Evolutionary conservation across 169 alveolate species (phyloP).

Genomic region (Plasmodium reichenowi): DNA sequence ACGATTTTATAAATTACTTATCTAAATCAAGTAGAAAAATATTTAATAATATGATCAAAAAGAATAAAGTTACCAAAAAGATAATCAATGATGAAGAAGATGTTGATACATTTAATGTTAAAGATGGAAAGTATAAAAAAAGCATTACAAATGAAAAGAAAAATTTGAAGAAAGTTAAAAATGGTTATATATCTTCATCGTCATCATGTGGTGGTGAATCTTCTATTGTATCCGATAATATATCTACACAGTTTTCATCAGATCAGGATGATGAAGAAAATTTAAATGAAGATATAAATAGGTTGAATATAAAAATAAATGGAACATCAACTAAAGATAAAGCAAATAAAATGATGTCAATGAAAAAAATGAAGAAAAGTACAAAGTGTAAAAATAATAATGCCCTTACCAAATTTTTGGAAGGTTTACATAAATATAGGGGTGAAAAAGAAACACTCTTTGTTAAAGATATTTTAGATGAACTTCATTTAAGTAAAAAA

Average conservation of each 20-base stretch:
- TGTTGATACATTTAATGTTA: background rate
- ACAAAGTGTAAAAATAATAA: slow-evolving; percentile 19
- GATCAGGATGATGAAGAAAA: background rate
- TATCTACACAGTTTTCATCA: background rate
- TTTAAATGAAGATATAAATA: background rate
- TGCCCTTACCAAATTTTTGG: slow-evolving; percentile 17
- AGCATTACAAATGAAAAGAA: background rate
- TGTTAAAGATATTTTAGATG: slow-evolving; percentile 9
- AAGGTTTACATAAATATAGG: slow-evolving; percentile 13
- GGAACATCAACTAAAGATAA: background rate
- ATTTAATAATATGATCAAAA: slow-evolving; percentile 3
- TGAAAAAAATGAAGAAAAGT: background rate
- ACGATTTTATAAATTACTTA: background rate
- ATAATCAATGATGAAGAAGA: background rate
- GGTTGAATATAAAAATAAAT: background rate
- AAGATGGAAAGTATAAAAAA: background rate
- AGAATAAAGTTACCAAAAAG: slow-evolving; percentile 5
- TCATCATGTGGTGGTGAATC: background rate
- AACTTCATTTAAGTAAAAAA: slow-evolving; percentile 14
- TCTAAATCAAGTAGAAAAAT: background rate
- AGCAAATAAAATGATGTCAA: background rate
- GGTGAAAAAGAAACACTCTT: slow-evolving; percentile 35
- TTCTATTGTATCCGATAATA: background rate
- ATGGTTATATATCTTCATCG: background rate
- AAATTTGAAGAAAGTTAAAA: slow-evolving; percentile 8